Evolutionary conservation across 2,329 filamentous ascomycete species (phyloP), one percentile per base, ranked within the genome.

Genomic region (Colletotrichum trifolii): DNA sequence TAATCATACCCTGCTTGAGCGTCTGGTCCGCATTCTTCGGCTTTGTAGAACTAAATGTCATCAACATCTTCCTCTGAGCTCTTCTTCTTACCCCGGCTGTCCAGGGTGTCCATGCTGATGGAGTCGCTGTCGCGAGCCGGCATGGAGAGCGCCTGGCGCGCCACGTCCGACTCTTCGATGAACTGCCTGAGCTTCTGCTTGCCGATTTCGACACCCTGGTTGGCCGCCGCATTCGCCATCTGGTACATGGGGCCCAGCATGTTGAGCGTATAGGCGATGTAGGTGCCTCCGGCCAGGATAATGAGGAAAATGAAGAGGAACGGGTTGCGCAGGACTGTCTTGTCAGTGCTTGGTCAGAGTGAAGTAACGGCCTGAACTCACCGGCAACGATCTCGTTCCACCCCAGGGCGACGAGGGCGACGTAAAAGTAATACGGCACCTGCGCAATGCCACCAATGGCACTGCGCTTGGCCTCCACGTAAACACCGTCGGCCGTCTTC

Each of bases 331-430:
- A 98, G 85, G 40, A 99, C 96, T 97, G 72, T 17, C 60, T 46
- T 33, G 59, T 70, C 64, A 72, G 69, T 49, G 49, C 39, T 57
- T 40, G 11, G 6, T 4, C 12, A 33, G 2, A 5, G 3, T 36
- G 10, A 12, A 17, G 10, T 3, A 2, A 3, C 9, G n/a, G 10
- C 25, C 25, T 25, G 25, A 43, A 76, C 91, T 85, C 85, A 97
- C 94, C 93, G 73, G 94, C 92, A 70, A 97, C 83, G 68, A 99
- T 94, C 79, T 99, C 96, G 78, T 99, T 99, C 96, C 96, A 99
- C n/a, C 96, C 96, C 53, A 99, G 84, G 25, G 93, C 92, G 69
- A 99, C 82, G 61, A 99, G 83, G 61, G 98, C 78, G 46, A 89
- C 93, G 73, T 97, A 99, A 78, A 99, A 97, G 79, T 97, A 98